Base-by-base conservation (phyloP, 768 basidiomycete genomes). In the Mrakia blollopis region DNA sequence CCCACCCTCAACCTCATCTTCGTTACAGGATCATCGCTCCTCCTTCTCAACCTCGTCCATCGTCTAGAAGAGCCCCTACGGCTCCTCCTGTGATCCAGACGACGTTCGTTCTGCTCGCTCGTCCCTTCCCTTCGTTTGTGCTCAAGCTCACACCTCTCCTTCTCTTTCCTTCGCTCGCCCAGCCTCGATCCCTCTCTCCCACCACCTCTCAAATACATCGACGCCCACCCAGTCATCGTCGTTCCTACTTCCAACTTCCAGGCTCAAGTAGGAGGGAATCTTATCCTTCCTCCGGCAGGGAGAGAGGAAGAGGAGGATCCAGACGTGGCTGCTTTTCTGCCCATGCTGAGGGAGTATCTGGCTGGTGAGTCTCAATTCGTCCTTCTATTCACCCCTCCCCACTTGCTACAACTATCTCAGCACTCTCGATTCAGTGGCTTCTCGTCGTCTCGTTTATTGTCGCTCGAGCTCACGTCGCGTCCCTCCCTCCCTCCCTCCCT, bases 341-440 rank as follows among this genome's bases (percentile, higher is more conserved):
- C 83, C 2, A 84, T 84, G 83, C 76, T 84, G 39, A 73, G 82
- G 63, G 82, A 83, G 72, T 82, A 83, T 69, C 78, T 84, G 21
- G 78, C 78, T 28, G 63, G 83, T 83, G 65, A 73, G 37, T 30
- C 62, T 63, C 21, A 5, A 0, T 35, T 41, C 61, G 14, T n/a
- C 35, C 30, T 41, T 6, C n/a, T 50, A 39, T 3, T 21, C 39
- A 6, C 9, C 32, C 25, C 37, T 44, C 0, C 30, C 63, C n/a
- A 14, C 44, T 14, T 9, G 7, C 47, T 70, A n/a, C n/a, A n/a
- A n/a, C n/a, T n/a, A n/a, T n/a, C n/a, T n/a, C n/a, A n/a, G n/a
- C 37, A 11, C 11, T 10, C 47, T 70, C 16, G 35, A 23, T 74
- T 54, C 62, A 8, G 8, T 25, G 35, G 23, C 54, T 37, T 25